These are phyloP conservation scores for Colletotrichum neosansevieriae DNA, from an alignment of 2,329 filamentous ascomycete species.

Conservation along the genomic window DNA sequence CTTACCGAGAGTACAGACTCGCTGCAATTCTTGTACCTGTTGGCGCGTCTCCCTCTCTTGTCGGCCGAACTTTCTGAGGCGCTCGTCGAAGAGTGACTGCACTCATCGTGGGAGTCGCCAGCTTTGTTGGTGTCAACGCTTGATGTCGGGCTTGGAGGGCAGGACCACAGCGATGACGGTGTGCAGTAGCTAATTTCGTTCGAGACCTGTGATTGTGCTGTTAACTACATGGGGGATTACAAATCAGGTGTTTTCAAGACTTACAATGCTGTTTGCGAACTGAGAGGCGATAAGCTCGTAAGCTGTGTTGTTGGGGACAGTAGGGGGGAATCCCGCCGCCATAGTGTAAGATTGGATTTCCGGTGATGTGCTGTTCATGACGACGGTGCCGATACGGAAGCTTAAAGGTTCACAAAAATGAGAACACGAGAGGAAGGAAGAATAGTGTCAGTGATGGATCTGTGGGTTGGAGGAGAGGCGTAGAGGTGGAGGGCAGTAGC, in stretches of 20 bases:
- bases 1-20: conserved; percentile 38
- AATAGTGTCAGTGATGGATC: conserved; percentile 16
- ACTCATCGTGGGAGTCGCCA: conserved; percentile 29
- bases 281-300: conserved; percentile 38
- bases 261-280: conserved; percentile 35
- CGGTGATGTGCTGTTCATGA: conserved; percentile 24
- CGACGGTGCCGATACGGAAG: not conserved
- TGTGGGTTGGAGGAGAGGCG: conserved; percentile 9
- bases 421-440: not conserved
- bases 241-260: not conserved
- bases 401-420: not conserved
- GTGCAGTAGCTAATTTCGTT: conserved; percentile 34
- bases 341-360: conserved; percentile 26
- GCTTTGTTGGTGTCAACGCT: conserved; percentile 33
- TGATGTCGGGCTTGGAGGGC: conserved; percentile 33
- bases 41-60: conserved; percentile 31
- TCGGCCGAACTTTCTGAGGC: conserved; percentile 9
- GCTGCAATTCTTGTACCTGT: conserved; percentile 41
- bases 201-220: conserved; percentile 9
- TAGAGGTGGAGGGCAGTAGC: conserved; percentile 17
- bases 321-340: conserved; percentile 11
- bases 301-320: conserved; percentile 1
- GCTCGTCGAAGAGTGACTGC: conserved; percentile 22
- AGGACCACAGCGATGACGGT: conserved; percentile 33
- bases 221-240: not conserved